These are phyloP conservation scores for Fusarium denticulatum DNA, from an alignment of 2,329 filamentous ascomycete genomes.

Conservation along the genomic window DNA sequence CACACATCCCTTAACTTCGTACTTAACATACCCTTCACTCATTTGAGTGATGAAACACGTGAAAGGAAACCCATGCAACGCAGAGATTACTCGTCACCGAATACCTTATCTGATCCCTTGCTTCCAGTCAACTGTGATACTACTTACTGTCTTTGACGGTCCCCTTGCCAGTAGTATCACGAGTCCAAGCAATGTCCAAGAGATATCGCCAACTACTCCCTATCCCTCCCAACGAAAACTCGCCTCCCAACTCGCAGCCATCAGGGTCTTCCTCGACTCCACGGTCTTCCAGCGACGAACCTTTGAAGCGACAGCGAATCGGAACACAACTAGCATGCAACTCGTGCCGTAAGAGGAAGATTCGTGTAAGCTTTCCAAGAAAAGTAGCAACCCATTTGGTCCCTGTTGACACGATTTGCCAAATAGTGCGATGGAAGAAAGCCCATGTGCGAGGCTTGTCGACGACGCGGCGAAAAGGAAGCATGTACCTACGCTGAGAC, in stretches of 20 bases:
- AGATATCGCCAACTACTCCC: constrained; percentile 25
- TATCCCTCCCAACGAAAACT: not conserved
- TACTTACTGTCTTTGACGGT: not conserved
- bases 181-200: constrained; percentile 20
- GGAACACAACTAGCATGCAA: constrained; percentile 17
- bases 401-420: not conserved
- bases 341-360: constrained; percentile 18
- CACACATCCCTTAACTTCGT: not conserved
- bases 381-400: no score
- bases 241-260: not conserved
- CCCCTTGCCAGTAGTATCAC: not conserved
- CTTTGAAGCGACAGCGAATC: constrained; percentile 19
- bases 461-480: constrained; percentile 7
- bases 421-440: constrained; percentile 6
- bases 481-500: constrained; percentile 11
- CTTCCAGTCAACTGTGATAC: not conserved
- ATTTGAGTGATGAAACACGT: not conserved
- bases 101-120: not conserved
- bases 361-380: constrained; percentile 3
- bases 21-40: not conserved
- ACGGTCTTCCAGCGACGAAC: constrained; percentile 4
- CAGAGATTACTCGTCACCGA: not conserved
- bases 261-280: constrained; percentile 14
- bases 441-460: constrained; percentile 13
- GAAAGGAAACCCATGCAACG: not conserved